These are phyloP conservation scores for Ascocoryne sarcoides DNA, from an alignment of 2,329 filamentous ascomycete species.

Conservation along the genomic window DNA sequence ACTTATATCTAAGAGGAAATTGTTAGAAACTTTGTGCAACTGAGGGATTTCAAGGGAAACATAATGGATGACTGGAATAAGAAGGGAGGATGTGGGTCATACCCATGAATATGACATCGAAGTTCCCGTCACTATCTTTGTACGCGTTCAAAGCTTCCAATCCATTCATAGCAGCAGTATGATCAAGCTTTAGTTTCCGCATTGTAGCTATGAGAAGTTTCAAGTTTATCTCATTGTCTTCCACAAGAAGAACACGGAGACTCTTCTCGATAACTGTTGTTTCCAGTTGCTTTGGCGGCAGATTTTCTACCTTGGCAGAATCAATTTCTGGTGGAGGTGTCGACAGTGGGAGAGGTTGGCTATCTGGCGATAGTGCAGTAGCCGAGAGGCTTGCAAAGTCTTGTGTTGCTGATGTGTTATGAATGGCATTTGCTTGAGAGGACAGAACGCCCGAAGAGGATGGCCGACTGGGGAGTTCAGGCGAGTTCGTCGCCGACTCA, in stretches of 20 bases:
- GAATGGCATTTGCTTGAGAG: slow-evolving; percentile 1
- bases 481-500: not conserved
- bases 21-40: too few species aligned
- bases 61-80: not conserved
- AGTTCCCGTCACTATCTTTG: slow-evolving; percentile 24
- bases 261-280: not conserved
- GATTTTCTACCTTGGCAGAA: not conserved
- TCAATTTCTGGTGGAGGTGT: not conserved
- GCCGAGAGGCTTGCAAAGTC: slow-evolving; percentile 5
- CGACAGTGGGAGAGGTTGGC: not conserved
- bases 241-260: slow-evolving; percentile 30
- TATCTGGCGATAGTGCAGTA: not conserved
- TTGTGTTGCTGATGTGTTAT: slow-evolving; percentile 4
- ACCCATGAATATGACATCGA: slow-evolving; percentile 41
- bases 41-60: too few species aligned
- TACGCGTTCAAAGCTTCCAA: slow-evolving; percentile 37
- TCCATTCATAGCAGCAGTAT: slow-evolving; percentile 36
- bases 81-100: not conserved
- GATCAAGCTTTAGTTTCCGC: slow-evolving; percentile 26
- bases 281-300: not conserved
- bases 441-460: not conserved
- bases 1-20: slow-evolving; percentile 36
- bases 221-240: slow-evolving; percentile 36
- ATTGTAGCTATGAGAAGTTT: slow-evolving; percentile 27
- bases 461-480: not conserved